These are phyloP conservation scores for Pseudisothecium myosuroides DNA, from an alignment of 225 moss, liverwort and hornwort species.

Conservation along the genomic window DNA sequence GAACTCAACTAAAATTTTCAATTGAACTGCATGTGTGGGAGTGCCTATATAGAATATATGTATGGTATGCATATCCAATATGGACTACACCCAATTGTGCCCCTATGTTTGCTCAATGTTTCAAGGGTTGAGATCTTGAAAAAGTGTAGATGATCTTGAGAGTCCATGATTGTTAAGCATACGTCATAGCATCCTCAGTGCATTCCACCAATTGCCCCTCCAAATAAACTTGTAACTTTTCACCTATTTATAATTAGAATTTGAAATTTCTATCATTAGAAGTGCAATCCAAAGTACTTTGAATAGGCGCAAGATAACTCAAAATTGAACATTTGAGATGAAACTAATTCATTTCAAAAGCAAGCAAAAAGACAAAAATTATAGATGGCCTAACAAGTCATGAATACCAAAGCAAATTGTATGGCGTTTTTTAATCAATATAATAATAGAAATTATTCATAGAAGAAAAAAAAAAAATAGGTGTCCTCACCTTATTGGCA, in stretches of 20 bases:
- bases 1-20: background rate
- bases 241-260: background rate
- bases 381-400: background rate
- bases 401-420: background rate
- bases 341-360: background rate
- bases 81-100: background rate
- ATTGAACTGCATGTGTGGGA: background rate
- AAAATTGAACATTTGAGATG: no score
- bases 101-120: accelerated
- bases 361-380: background rate
- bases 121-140: background rate
- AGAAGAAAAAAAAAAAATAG: no score
- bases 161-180: background rate
- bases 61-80: background rate
- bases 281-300: background rate
- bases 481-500: background rate
- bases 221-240: background rate
- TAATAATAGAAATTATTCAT: background rate
- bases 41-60: background rate
- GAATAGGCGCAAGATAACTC: background rate
- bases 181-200: accelerated
- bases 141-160: background rate
- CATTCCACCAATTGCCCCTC: accelerated
- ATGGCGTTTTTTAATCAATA: no score
- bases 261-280: background rate